Conservation (phyloP, 495 filamentous ascomycete genomes). For the Penicillium odoratum region DNA sequence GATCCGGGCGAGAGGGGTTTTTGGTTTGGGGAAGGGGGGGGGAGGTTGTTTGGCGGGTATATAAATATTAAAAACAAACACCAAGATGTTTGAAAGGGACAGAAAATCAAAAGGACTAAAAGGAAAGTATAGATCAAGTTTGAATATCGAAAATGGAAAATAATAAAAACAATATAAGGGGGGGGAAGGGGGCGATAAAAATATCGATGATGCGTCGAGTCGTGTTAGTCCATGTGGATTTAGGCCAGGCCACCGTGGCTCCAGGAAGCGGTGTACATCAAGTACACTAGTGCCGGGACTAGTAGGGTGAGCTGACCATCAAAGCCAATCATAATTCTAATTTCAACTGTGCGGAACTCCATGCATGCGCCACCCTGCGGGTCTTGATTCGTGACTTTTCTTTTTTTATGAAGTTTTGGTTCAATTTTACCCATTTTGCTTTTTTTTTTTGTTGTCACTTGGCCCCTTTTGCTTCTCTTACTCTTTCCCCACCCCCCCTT, state of each 20-base stretch:
- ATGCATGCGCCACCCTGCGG: slow-evolving; percentile 23
- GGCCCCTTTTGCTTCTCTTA: not conserved
- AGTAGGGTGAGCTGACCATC: not conserved
- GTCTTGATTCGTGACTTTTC: slow-evolving; percentile 9
- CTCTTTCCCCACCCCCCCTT: not conserved
- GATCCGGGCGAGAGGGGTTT: not conserved
- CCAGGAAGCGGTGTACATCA: slow-evolving; percentile 16
- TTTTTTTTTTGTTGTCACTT: not conserved
- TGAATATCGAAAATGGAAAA: not conserved
- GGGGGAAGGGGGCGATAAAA: slow-evolving; percentile 17
- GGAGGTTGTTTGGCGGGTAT: not conserved
- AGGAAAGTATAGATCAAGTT: too few species aligned
- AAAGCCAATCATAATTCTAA: slow-evolving; percentile 10
- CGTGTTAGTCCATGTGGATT: slow-evolving; percentile 9
- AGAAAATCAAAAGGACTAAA: too few species aligned
- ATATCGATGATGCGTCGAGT: slow-evolving; percentile 27
- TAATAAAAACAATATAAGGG: not conserved
- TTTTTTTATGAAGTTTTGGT: too few species aligned
- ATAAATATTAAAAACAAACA: slow-evolving; percentile 1
- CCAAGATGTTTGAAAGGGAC: too few species aligned
- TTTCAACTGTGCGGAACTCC: not conserved
- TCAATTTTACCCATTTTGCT: not conserved
- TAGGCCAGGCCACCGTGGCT: slow-evolving; percentile 15
- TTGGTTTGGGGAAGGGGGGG: not conserved
- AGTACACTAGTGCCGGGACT: slow-evolving; percentile 5